These are phyloP conservation scores for Rhododendron molle DNA, from an alignment of 148 eudicot species.

Conservation along the genomic window DNA sequence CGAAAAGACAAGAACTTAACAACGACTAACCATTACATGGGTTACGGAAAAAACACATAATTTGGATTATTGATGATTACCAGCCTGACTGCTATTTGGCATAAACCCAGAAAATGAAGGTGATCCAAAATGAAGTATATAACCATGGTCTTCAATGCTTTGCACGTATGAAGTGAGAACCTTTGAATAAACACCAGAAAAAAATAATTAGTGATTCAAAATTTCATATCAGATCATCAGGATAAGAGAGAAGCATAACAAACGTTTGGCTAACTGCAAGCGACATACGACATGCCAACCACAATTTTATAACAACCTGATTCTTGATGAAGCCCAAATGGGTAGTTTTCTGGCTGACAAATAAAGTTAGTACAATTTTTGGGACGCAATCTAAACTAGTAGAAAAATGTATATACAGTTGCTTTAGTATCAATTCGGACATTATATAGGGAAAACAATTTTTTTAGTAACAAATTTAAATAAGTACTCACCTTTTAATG, in stretches of 20 bases:
- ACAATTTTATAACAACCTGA: background rate
- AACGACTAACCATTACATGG: background rate
- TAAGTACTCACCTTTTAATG: background rate
- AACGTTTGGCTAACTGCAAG: background rate
- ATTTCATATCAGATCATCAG: background rate
- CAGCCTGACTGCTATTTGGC: slow-evolving; percentile 47
- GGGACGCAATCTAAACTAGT: background rate
- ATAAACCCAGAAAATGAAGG: slow-evolving; percentile 80
- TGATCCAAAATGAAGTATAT: slow-evolving; percentile 82
- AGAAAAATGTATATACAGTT: background rate
- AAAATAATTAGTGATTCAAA: background rate
- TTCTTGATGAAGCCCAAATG: background rate
- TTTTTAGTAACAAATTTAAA: background rate
- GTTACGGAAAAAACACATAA: background rate
- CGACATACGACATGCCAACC: background rate
- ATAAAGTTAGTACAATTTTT: background rate
- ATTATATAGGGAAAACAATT: background rate
- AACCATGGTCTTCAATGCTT: slow-evolving; percentile 98
- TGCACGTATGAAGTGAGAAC: slow-evolving; percentile 76
- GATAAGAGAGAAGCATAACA: background rate
- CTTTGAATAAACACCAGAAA: slow-evolving; percentile 32
- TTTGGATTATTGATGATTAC: slow-evolving; percentile 26
- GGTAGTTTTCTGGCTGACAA: background rate
- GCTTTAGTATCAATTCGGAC: background rate
- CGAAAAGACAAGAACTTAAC: background rate